Conservation (phyloP, 768 basidiomycete genomes). For the Amanita rubescens region DNA sequence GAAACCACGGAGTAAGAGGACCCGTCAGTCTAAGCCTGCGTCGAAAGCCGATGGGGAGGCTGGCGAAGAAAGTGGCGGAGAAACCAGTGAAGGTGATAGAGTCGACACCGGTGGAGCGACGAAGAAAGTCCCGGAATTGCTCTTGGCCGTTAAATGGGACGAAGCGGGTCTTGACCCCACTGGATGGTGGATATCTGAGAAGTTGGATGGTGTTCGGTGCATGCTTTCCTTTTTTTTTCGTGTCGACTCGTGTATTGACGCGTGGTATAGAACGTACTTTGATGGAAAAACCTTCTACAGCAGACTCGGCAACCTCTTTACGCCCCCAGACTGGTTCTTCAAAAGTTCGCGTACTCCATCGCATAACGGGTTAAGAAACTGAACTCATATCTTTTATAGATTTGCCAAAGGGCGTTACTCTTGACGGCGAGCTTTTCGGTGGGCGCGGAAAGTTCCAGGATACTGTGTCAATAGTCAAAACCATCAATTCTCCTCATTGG, state of each 20-base stretch:
- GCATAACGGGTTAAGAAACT: neutral
- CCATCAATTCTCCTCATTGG: constrained; percentile 50
- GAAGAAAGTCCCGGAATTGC: constrained; percentile 31
- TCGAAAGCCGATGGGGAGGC: constrained; percentile 15
- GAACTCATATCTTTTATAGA: constrained; percentile 22
- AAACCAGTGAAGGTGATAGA: constrained; percentile 12
- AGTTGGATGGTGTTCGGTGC: constrained; percentile 56
- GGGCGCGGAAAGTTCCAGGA: constrained; percentile 51
- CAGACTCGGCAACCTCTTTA: constrained; percentile 52
- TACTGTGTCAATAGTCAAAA: constrained; percentile 54
- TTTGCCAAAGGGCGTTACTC: constrained; percentile 45
- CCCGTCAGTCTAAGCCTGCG: constrained; percentile 10
- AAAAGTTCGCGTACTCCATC: constrained; percentile 32
- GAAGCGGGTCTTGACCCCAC: constrained; percentile 44
- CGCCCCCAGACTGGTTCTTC: constrained; percentile 50
- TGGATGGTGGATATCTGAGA: constrained; percentile 58
- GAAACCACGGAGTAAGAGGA: constrained; percentile 8
- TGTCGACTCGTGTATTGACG: neutral
- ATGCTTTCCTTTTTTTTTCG: constrained; percentile 10
- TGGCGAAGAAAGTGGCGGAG: constrained; percentile 11
- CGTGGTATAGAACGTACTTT: constrained; percentile 37
- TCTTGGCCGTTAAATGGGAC: constrained; percentile 54
- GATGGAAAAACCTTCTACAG: constrained; percentile 46
- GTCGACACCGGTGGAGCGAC: constrained; percentile 20
- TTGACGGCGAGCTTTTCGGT: constrained; percentile 55